Evolutionary conservation across 1,139 yeast species (phyloP), one percentile per base, ranked within the genome.

Genomic region (Nakaseomyces sp.): DNA sequence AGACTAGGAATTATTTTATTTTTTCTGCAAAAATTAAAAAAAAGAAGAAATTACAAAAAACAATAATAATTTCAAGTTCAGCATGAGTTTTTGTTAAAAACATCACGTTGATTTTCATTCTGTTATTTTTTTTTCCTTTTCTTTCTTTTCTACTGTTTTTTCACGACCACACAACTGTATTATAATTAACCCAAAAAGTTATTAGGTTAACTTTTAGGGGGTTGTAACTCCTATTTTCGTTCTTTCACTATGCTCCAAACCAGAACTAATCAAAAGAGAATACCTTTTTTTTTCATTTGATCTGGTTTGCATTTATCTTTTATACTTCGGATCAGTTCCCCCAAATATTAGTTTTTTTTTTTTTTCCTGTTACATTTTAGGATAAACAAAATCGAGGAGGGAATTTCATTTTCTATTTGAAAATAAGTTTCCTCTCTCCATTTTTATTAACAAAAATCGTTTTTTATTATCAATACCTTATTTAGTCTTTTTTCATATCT

Each of bases 151-250:
- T 10, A 7, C 20, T 7, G 12, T 10, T 18, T n/a, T 30, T 32
- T 32, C 24, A 32, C 12, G 36, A 32, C 36, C 36, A 30, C 24
- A 18, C 24, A 18, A 17, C 36, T 32, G 36, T 32, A 32, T 32
- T 32, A 32, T 32, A 32, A 32, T 19, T 19, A 32, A 32, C 36
- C 36, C 36, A 7, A 15, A 15, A 26, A 22, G 9, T 7, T 7
- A 22, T 22, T 22, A 22, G 24, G 9, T 29, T 15, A n/a, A 5
- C 6, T 15, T 15, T 3, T 7, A 32, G 36, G 36, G 36, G 13
- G 13, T 32, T 32, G 36, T 32, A 32, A 32, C 36, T 32, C 36
- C 36, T 32, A 32, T 32, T 18, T 32, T 32, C 36, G 36, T 32
- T 32, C 36, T 32, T 32, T 20, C 16, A 9, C 29, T 9, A 22